These are phyloP conservation scores for Kitagawia praeruptora DNA, from an alignment of 129 eudicot genomes.

Conservation along the genomic window DNA sequence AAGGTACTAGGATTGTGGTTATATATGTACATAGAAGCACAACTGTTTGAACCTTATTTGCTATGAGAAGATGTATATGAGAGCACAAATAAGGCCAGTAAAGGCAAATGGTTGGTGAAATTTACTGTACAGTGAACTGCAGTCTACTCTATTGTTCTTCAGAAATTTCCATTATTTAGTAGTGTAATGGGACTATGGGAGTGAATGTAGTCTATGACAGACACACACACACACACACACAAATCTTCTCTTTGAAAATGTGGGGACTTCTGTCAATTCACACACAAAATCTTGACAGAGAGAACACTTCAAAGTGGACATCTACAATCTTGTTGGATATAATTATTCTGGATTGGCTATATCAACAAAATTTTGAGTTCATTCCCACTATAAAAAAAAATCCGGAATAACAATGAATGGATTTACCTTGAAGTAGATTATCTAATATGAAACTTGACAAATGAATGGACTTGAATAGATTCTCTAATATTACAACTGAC, in stretches of 20 bases:
- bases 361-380: too few species aligned
- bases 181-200: neutral
- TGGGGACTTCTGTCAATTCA: neutral
- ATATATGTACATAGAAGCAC: neutral
- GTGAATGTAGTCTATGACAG: neutral
- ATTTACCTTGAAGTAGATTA: neutral
- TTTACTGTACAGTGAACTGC: slow-evolving; percentile 11
- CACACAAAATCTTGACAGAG: neutral
- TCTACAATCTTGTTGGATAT: neutral
- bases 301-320: neutral
- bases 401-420: neutral
- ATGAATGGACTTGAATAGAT: neutral
- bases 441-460: neutral
- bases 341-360: too few species aligned
- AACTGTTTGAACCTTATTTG: slow-evolving; percentile 1
- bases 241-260: too few species aligned
- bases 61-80: neutral
- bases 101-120: slow-evolving; percentile 7
- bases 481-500: neutral
- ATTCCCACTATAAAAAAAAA: too few species aligned
- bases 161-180: neutral
- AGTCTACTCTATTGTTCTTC: neutral
- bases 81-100: slow-evolving; percentile 5
- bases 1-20: slow-evolving; percentile 11
- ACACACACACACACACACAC: too few species aligned